These are phyloP conservation scores for Takashimella koratensis DNA, from an alignment of 1,284 basidiomycete species.

Conservation along the genomic window DNA sequence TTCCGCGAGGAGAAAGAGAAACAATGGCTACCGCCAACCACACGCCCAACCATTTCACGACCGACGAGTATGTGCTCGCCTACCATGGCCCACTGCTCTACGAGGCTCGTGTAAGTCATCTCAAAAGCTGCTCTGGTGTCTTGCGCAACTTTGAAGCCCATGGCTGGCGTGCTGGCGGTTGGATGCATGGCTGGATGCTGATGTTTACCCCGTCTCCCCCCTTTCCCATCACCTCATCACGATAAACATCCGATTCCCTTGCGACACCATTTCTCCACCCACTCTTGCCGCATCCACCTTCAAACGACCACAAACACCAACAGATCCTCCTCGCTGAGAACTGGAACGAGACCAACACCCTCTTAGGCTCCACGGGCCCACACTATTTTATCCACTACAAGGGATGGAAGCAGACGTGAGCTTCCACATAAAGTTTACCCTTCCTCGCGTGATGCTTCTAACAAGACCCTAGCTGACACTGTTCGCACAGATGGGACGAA, in stretches of 20 bases:
- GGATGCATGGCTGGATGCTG: constrained; percentile 13
- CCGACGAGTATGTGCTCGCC: constrained; percentile 80
- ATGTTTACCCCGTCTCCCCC: constrained; percentile 9
- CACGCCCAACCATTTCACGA: constrained; percentile 39
- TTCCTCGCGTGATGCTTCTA: neutral
- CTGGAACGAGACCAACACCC: constrained; percentile 67
- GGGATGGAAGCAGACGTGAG: constrained; percentile 97
- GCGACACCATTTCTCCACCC: neutral
- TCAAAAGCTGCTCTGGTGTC: constrained; percentile 9
- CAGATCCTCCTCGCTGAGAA: constrained; percentile 74
- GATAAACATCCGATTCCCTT: neutral
- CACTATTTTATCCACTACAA: constrained; percentile 98
- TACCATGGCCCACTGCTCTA: constrained; percentile 94
- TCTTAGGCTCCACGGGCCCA: constrained; percentile 64
- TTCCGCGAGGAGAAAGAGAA: constrained; percentile 1
- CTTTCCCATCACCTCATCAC: neutral
- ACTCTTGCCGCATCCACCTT: neutral
- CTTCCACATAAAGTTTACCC: constrained; percentile 17
- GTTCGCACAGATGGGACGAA: constrained; percentile 81
- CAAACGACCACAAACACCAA: neutral
- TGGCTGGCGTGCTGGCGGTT: constrained; percentile 3
- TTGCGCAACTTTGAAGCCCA: constrained; percentile 13
- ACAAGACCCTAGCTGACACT: neutral
- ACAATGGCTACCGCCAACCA: constrained; percentile 19
- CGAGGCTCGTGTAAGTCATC: constrained; percentile 69